These are phyloP conservation scores for Penicillium palitans DNA, from an alignment of 2,329 filamentous ascomycete genomes.

Conservation along the genomic window DNA sequence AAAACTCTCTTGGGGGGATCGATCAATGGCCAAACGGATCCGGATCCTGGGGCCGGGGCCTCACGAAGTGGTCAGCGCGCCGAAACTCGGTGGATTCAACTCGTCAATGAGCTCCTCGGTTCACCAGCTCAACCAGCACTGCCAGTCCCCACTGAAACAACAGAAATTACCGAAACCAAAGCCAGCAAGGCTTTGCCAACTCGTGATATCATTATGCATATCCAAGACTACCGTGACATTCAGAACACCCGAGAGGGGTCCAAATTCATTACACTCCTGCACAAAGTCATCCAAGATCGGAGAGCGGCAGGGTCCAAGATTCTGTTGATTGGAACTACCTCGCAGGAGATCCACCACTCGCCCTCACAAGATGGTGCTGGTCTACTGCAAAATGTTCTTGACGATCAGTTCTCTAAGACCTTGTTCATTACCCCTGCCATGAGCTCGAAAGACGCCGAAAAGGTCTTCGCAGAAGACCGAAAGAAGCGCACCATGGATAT, in stretches of 20 bases:
- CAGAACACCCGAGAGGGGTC: slow-evolving; percentile 67
- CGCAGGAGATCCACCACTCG: slow-evolving; percentile 49
- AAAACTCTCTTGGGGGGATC: slow-evolving; percentile 35
- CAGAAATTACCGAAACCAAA: slow-evolving; percentile 13
- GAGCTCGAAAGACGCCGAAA: slow-evolving; percentile 39
- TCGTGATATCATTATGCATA: slow-evolving; percentile 66
- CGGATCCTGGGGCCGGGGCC: slow-evolving; percentile 18
- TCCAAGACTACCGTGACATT: slow-evolving; percentile 80
- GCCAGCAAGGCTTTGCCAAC: slow-evolving; percentile 17
- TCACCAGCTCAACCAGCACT: slow-evolving; percentile 20
- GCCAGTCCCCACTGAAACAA: slow-evolving; percentile 4
- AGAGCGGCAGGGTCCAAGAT: slow-evolving; percentile 71
- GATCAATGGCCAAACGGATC: slow-evolving; percentile 31
- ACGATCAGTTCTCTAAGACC: slow-evolving; percentile 53
- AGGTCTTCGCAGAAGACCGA: slow-evolving; percentile 50
- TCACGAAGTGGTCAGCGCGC: slow-evolving; percentile 24
- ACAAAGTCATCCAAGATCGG: slow-evolving; percentile 68
- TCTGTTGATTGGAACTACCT: slow-evolving; percentile 76
- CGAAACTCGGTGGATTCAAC: slow-evolving; percentile 37
- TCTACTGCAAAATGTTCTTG: slow-evolving; percentile 47
- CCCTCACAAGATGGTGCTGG: slow-evolving; percentile 48
- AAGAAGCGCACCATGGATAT: slow-evolving; percentile 54
- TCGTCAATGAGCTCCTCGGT: slow-evolving; percentile 39
- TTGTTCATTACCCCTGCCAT: slow-evolving; percentile 56
- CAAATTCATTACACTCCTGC: slow-evolving; percentile 68